Percentiles rank a stretch among this genome's conserved stretches.
Conservation (phyloP, 441 rosid genomes). For the Macaranga tanarius region DNA sequence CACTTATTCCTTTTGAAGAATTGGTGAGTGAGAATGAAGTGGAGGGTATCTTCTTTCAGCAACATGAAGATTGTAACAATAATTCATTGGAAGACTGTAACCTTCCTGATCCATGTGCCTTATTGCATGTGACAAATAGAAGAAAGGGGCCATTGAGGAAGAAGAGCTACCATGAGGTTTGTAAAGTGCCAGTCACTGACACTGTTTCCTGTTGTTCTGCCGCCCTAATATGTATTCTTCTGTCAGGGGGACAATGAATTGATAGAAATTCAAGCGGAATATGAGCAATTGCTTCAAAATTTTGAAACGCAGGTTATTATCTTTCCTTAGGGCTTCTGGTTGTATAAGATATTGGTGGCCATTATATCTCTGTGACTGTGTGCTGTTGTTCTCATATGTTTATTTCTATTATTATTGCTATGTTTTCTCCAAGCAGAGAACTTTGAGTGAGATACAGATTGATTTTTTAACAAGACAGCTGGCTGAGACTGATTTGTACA, state of each 20-base stretch:
- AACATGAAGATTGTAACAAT: conserved; percentile 39
- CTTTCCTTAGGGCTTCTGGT: conserved; percentile 28
- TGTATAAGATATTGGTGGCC: background rate
- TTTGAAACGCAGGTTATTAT: conserved; percentile 64
- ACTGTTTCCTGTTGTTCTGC: conserved; percentile 21
- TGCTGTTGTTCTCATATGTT: background rate
- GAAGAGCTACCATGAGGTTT: conserved; percentile 55
- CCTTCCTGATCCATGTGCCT: conserved; percentile 71
- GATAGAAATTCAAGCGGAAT: conserved; percentile 50
- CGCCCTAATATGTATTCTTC: conserved; percentile 29
- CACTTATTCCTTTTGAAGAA: conserved; percentile 73
- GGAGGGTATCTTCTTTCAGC: conserved; percentile 34
- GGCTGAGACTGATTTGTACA: conserved; percentile 37
- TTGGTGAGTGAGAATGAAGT: conserved; percentile 46
- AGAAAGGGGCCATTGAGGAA: conserved; percentile 60
- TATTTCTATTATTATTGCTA: background rate
- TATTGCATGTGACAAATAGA: conserved; percentile 77
- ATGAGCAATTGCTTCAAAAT: conserved; percentile 64
- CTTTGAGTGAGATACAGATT: conserved; percentile 55
- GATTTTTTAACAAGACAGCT: conserved; percentile 62
- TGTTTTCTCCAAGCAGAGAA: conserved; percentile 46
- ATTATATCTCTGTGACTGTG: background rate
- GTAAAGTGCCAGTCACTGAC: conserved; percentile 34
- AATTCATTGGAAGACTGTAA: conserved; percentile 38
- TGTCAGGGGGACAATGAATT: conserved; percentile 59